Base-by-base conservation (phyloP, 306 rosid species). In the Dalbergia oliveri region DNA sequence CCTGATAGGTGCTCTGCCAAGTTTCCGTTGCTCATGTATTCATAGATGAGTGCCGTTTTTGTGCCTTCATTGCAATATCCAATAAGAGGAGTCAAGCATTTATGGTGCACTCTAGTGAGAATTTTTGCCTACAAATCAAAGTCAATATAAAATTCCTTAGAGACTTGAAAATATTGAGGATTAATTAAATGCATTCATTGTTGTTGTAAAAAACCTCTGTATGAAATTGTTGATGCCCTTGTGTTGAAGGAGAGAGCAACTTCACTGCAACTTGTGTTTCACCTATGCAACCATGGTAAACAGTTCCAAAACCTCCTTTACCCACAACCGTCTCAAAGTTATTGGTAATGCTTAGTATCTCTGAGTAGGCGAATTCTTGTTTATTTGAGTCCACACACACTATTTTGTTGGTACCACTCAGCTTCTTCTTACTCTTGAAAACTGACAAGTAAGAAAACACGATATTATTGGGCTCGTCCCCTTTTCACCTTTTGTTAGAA, bases 271-370 rank as follows among this genome's bases (percentile, higher is more conserved):
- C 82, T 79, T 86, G 77, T 33, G 23, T 79, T 13, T 82, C 59
- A 41, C 62, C 81, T 34, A 79, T 41, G 61, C 34, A 62, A 14
- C 92, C 92, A 37, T 65, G 51, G 35, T 84, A 86, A 39, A 86
- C 92, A 51, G 69, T 82, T 78, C 92, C 90, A 59, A 86, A 82
- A 62, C 88, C 92, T 62, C 90, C 92, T 80, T 70, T 86, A 1
- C 87, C 90, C 39, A 86, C 18, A 23, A 69, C 60, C 37, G 23
- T 80, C 82, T 72, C 82, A 51, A 84, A 86, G 61, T 88, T 86
- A 41, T 81, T 79, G 7, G 92, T 86, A 19, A 88, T 84, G 33
- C 73, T 33, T 15, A 79, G 68, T 53, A 86, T 39, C 41, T 82
- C 77, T 0, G 81, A 84, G 76, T 84, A 82, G 15, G 83, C 67